phyloP scores from a whole-genome alignment of 345 rosid species.

The Trapa incisa region DNA sequence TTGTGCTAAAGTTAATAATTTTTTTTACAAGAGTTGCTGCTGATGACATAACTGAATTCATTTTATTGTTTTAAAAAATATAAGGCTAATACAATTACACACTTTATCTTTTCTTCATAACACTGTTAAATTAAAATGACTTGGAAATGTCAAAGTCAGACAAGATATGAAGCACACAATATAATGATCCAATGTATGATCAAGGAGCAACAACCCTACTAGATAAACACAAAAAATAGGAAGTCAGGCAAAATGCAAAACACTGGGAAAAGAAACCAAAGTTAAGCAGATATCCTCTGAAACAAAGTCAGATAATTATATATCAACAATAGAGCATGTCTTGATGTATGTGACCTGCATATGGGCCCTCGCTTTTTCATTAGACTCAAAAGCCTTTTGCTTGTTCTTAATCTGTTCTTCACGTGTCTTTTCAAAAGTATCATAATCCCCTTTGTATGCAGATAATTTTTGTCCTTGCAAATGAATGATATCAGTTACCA shows the following conservation, averaged over 20 bases:
- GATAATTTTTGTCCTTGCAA: slow-evolving; percentile 71
- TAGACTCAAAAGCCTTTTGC: slow-evolving; percentile 83
- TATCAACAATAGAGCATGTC: neutral
- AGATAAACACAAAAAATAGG: neutral
- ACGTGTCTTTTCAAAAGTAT: slow-evolving; percentile 75
- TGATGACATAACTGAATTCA: neutral
- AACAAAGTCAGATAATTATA: slow-evolving; percentile 2
- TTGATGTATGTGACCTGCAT: slow-evolving; percentile 58
- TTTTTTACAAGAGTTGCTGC: neutral
- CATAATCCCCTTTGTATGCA: slow-evolving; percentile 80
- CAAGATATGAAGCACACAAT: neutral
- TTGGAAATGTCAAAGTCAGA: neutral
- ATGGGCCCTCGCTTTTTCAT: slow-evolving; percentile 68
- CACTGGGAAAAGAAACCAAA: neutral
- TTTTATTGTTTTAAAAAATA: neutral
- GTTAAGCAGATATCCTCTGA: neutral
- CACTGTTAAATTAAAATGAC: neutral
- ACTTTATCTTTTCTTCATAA: neutral
- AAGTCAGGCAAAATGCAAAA: neutral
- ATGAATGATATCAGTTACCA: slow-evolving; percentile 91
- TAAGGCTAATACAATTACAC: neutral
- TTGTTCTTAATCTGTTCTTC: slow-evolving; percentile 83
- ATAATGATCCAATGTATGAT: neutral
- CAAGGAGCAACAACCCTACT: neutral
- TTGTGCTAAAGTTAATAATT: neutral